These are phyloP conservation scores for Sporothrix mexicana DNA, from an alignment of 2,329 filamentous ascomycete genomes.

Conservation along the genomic window DNA sequence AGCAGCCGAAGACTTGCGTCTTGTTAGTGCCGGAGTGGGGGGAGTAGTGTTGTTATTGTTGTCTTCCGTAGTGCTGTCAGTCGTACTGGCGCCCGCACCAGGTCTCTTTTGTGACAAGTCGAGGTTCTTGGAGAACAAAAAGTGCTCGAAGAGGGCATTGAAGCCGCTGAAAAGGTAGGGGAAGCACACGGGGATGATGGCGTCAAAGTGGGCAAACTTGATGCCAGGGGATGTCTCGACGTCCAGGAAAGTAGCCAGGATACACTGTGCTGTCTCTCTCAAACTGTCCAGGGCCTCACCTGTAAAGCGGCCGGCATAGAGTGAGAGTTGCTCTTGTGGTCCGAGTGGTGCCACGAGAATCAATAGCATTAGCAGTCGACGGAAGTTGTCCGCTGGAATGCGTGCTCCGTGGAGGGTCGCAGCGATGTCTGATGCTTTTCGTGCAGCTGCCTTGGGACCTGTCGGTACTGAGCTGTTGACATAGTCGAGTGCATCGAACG, in stretches of 20 bases:
- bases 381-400: conserved; percentile 75
- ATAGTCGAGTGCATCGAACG: conserved; percentile 70
- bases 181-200: conserved; percentile 63
- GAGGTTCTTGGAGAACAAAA: conserved; percentile 74
- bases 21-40: conserved; percentile 23
- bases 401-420: conserved; percentile 66
- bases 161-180: conserved; percentile 72
- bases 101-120: conserved; percentile 62
- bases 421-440: conserved; percentile 20
- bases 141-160: conserved; percentile 73
- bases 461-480: conserved; percentile 48
- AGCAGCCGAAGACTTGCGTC: conserved; percentile 4
- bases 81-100: background rate
- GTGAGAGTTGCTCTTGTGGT: conserved; percentile 68
- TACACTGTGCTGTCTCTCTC: conserved; percentile 65
- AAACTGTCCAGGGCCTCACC: conserved; percentile 64
- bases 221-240: conserved; percentile 69
- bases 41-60: background rate
- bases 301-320: conserved; percentile 62
- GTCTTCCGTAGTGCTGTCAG: background rate
- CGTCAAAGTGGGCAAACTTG: conserved; percentile 65
- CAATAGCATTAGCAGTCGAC: conserved; percentile 72
- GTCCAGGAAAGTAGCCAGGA: conserved; percentile 69
- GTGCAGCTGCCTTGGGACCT: conserved; percentile 46
- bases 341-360: conserved; percentile 69